Conservation (phyloP, 1,139 yeast species). For the Hyphopichia fennica region DNA sequence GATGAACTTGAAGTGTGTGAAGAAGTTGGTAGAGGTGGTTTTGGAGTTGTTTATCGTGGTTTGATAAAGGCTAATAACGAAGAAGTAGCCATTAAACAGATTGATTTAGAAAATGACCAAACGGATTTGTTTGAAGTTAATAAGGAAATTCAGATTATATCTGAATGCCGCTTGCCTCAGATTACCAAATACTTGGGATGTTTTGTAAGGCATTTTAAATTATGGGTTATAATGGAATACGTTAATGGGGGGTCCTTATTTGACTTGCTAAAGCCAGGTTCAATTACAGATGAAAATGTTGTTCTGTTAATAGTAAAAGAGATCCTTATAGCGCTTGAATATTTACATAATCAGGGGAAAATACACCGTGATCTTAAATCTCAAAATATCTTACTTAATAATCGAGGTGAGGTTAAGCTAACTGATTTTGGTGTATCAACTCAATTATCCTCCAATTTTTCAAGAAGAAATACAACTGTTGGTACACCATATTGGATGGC, state of each 20-base stretch:
- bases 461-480: constrained; percentile 83
- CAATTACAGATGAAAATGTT: constrained; percentile 42
- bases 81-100: constrained; percentile 68
- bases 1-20: constrained; percentile 58
- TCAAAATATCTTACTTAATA: constrained; percentile 73
- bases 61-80: constrained; percentile 48
- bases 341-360: constrained; percentile 74
- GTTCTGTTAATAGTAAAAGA: constrained; percentile 61
- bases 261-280: constrained; percentile 65
- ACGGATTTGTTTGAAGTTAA: constrained; percentile 79
- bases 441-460: constrained; percentile 75
- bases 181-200: constrained; percentile 80
- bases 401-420: constrained; percentile 75
- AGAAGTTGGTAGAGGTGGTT: constrained; percentile 85
- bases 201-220: constrained; percentile 72
- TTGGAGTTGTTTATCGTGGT: constrained; percentile 84
- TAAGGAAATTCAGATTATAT: constrained; percentile 72
- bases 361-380: constrained; percentile 88
- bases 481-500: constrained; percentile 99
- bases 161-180: constrained; percentile 69
- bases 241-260: constrained; percentile 82
- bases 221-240: constrained; percentile 87
- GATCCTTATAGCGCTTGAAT: constrained; percentile 64
- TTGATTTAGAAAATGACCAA: constrained; percentile 76
- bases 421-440: constrained; percentile 98